phyloP scores from a whole-genome alignment of 2,329 filamentous ascomycete species.

The Magnaporthiopsis rhizophila region DNA sequence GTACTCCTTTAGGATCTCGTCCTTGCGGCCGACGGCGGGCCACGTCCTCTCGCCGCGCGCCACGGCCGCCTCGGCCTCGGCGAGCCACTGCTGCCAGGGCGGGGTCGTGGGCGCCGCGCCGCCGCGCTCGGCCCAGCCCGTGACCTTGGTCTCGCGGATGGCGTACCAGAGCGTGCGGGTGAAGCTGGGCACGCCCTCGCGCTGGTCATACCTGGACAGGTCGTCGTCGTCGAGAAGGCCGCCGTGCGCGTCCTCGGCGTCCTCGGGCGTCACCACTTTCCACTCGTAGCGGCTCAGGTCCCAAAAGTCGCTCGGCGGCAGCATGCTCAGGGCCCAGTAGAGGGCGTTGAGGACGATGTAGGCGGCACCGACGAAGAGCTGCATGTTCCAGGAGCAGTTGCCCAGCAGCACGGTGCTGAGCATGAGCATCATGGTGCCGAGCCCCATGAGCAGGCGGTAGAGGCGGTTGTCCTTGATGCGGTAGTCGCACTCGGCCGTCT shows the following conservation, averaged over 20 bases:
- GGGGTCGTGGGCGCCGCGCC: conserved; percentile 43
- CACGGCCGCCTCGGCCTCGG: conserved; percentile 36
- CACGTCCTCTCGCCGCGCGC: conserved; percentile 25
- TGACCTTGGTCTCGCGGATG: conserved; percentile 44
- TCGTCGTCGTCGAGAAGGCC: conserved; percentile 9
- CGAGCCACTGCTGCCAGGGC: conserved; percentile 47
- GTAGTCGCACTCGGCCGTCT: conserved; percentile 51
- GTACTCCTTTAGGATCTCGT: conserved; percentile 32
- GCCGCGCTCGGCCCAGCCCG: conserved; percentile 43
- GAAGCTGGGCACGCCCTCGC: conserved; percentile 38
- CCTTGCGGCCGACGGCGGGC: conserved; percentile 40
- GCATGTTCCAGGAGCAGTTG: conserved; percentile 53
- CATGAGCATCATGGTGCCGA: conserved; percentile 55
- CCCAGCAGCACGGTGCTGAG: conserved; percentile 51
- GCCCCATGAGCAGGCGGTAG: conserved; percentile 46
- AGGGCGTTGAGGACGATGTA: conserved; percentile 53
- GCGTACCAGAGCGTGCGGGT: conserved; percentile 52
- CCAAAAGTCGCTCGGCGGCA: conserved; percentile 45
- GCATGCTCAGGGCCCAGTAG: conserved; percentile 48
- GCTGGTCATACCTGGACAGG: conserved; percentile 17
- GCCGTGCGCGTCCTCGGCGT: conserved; percentile 30
- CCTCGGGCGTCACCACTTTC: conserved; percentile 30
- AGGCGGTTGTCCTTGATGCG: conserved; percentile 30
- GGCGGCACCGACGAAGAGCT: conserved; percentile 47
- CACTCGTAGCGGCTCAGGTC: conserved; percentile 45